Base-by-base conservation (phyloP, 768 basidiomycete genomes). In the Phaeolepiota aurea region DNA sequence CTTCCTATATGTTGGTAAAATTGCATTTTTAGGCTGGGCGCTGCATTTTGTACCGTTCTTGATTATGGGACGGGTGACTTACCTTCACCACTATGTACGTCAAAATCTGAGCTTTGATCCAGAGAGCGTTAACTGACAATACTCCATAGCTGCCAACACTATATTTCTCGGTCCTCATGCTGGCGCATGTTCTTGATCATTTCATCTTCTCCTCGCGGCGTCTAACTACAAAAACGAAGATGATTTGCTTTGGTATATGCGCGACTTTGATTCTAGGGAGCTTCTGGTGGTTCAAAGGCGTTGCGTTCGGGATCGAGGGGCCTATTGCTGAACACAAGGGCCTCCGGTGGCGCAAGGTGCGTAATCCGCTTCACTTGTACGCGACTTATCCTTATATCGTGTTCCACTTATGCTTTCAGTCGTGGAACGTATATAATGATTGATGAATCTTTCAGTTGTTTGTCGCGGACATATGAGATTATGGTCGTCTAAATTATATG, bases 61-160 rank as follows among this genome's bases (percentile, higher is more conserved):
- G 49, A 81, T 97, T 65, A 99, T 99, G 96, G 93, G 89, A 15
- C 88, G 92, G 44, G 88, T 92, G 3, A 96, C 92, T 20, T 97
- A 97, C 52, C 65, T 98, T 19, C 94, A 98, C 60, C 92, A 96
- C 68, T 97, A 94, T 56, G 89, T 93, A 50, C 48, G 87, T 75
- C 19, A 16, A 4, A 14, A 30, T 10, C 16, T 11, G 34, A 10
- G 9, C 16, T 9, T 35, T 11, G 9, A 11, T 35, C 10, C n/a
- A 18, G 34, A 18, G 9, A 9, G 11, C 16, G 9, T 11, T 35
- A 11, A 18, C 10, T 18, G 10, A 35, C 10, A 9, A 16, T 35
- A 9, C 18, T 35, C 34, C 14, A 14, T 20, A 92, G 87, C 79
- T 98, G 7, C 94, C 94, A 3, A 92, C 94, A 0, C 69, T 97